phyloP scores from a whole-genome alignment of 257 asterid species.

The Ligustrum vulgare region DNA sequence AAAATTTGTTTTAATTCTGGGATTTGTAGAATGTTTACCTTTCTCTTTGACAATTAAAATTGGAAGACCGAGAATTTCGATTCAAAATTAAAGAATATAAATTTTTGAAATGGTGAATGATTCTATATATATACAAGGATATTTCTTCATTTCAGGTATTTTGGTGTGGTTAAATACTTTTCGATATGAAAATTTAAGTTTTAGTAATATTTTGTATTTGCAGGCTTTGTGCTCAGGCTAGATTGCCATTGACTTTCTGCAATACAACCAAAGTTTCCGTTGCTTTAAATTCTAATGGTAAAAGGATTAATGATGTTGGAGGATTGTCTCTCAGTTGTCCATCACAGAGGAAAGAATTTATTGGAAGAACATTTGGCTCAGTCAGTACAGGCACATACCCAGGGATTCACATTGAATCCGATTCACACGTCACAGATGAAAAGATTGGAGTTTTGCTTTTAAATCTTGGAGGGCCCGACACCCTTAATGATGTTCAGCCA shows the following conservation, averaged over 20 bases:
- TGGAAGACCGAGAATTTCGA: slow-evolving; percentile 5
- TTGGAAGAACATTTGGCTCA: slow-evolving; percentile 50
- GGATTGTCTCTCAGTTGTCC: slow-evolving; percentile 39
- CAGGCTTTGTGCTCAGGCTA: slow-evolving; percentile 43
- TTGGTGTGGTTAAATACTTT: slow-evolving; percentile 6
- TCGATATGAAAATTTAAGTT: slow-evolving; percentile 3
- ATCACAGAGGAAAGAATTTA: slow-evolving; percentile 29
- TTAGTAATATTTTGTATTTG: slow-evolving; percentile 24
- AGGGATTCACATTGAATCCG: slow-evolving; percentile 30
- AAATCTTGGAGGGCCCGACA: slow-evolving; percentile 96
- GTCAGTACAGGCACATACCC: slow-evolving; percentile 49
- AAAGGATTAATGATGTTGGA: slow-evolving; percentile 23
- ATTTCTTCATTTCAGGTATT: neutral
- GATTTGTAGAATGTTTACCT: neutral
- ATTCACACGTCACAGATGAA: slow-evolving; percentile 50
- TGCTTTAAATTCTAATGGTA: slow-evolving; percentile 17
- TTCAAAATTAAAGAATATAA: neutral
- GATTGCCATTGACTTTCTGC: slow-evolving; percentile 27
- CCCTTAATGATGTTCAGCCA: slow-evolving; percentile 92
- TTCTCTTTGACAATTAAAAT: neutral
- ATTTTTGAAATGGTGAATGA: neutral
- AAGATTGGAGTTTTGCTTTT: slow-evolving; percentile 83
- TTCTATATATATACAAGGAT: neutral
- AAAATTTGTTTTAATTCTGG: neutral
- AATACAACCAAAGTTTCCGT: slow-evolving; percentile 22